A percentile compares a stretch with the other conserved stretches of the same genome.
Conservation (phyloP, 2,329 filamentous ascomycete species). For the Scytalidium sp. region DNA sequence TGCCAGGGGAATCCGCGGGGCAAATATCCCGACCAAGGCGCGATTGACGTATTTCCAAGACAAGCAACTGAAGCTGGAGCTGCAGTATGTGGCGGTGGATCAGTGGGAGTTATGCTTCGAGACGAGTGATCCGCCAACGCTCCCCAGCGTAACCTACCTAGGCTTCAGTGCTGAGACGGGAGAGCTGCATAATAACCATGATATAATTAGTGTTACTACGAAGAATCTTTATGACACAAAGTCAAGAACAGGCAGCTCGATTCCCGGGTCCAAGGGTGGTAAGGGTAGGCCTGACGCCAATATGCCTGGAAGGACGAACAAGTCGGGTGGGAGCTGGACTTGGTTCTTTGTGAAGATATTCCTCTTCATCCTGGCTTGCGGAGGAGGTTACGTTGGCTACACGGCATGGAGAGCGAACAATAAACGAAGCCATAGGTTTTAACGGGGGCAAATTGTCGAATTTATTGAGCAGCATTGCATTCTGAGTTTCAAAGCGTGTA, state of each 20-base stretch:
- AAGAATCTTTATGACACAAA: slow-evolving; percentile 79
- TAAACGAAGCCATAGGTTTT: slow-evolving; percentile 29
- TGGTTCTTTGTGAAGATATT: slow-evolving; percentile 81
- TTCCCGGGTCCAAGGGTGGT: slow-evolving; percentile 26
- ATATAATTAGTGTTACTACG: slow-evolving; percentile 83
- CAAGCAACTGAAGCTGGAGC: slow-evolving; percentile 82
- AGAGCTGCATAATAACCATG: slow-evolving; percentile 95
- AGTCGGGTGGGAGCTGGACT: slow-evolving; percentile 50
- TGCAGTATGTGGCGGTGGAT: slow-evolving; percentile 89
- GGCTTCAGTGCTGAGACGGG: slow-evolving; percentile 88
- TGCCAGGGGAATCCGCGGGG: slow-evolving; percentile 82
- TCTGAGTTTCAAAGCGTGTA: slow-evolving; percentile 13
- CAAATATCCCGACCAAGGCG: slow-evolving; percentile 77
- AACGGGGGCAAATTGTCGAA: slow-evolving; percentile 3
- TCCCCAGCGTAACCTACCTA: slow-evolving; percentile 74
- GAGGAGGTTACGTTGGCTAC: slow-evolving; percentile 79
- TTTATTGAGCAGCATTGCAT: slow-evolving; percentile 7
- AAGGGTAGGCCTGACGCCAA: slow-evolving; percentile 10
- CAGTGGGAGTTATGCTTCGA: slow-evolving; percentile 92
- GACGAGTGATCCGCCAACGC: slow-evolving; percentile 64
- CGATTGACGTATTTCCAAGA: slow-evolving; percentile 96
- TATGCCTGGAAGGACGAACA: slow-evolving; percentile 26
- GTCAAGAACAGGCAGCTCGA: slow-evolving; percentile 34
- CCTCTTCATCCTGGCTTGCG: slow-evolving; percentile 66
- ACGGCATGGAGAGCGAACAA: slow-evolving; percentile 68